Evolutionary conservation across 2,329 filamentous ascomycete genomes (phyloP).

Genomic region (Colletotrichum acutatum): DNA sequence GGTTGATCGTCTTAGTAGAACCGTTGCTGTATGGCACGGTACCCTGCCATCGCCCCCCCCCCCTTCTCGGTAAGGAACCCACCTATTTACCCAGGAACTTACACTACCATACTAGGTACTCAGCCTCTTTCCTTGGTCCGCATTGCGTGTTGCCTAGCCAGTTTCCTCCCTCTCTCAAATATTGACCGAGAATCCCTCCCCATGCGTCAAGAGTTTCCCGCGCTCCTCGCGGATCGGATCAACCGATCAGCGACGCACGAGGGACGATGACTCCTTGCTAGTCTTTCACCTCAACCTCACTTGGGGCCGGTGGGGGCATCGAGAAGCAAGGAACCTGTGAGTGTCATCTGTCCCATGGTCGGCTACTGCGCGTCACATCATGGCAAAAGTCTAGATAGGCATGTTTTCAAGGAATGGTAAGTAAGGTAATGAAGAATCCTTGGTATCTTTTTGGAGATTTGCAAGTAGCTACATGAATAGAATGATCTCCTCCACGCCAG

Average conservation of each 20-base stretch:
- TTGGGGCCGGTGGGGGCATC: not conserved
- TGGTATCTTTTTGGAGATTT: conserved; percentile 11
- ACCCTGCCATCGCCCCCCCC: not conserved
- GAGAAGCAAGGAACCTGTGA: not conserved
- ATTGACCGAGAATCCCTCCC: not conserved
- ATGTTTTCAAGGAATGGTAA: not conserved
- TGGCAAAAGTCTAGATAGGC: not conserved
- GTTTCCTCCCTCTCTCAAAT: not conserved
- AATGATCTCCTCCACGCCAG: not conserved
- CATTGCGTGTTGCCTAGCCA: not conserved
- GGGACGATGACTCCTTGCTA: not conserved
- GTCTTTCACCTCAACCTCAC: not conserved
- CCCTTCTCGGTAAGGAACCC: not conserved
- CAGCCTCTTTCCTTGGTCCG: not conserved
- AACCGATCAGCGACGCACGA: not conserved
- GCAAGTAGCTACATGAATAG: conserved; percentile 23
- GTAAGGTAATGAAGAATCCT: not conserved
- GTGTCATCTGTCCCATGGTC: not conserved
- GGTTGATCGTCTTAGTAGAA: not conserved
- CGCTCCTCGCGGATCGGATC: conserved; percentile 8
- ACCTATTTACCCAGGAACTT: too few species aligned
- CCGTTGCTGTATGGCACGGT: not conserved
- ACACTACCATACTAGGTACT: not conserved
- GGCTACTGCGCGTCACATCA: not conserved
- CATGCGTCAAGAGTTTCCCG: not conserved